These are phyloP conservation scores for Stachybotrys echinatus DNA, from an alignment of 2,329 filamentous ascomycete genomes.

Conservation along the genomic window DNA sequence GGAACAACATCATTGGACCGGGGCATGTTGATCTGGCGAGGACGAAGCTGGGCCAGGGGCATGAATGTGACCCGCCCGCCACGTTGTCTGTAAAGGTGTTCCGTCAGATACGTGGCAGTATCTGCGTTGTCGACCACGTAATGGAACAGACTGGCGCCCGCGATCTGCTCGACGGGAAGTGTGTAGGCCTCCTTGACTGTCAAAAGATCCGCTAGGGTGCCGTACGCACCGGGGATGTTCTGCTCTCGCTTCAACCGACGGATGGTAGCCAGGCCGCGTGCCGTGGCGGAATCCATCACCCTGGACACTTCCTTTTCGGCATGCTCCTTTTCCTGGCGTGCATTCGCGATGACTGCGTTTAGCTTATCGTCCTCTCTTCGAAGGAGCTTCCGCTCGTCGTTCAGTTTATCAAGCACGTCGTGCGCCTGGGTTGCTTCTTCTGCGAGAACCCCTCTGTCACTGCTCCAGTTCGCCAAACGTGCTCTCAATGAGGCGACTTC, in stretches of 20 bases:
- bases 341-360: conserved; percentile 69
- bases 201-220: conserved; percentile 89
- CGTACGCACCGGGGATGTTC: conserved; percentile 81
- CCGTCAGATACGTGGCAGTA: conserved; percentile 77
- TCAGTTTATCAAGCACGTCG: conserved; percentile 70
- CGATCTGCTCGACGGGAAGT: conserved; percentile 86
- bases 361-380: conserved; percentile 88
- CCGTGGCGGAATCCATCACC: conserved; percentile 85
- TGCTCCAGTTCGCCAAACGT: conserved; percentile 73
- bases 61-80: conserved; percentile 91
- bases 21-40: conserved; percentile 69
- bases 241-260: conserved; percentile 74
- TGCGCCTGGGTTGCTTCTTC: conserved; percentile 73
- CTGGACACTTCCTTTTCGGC: conserved; percentile 74
- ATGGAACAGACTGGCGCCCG: conserved; percentile 88
- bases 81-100: conserved; percentile 71
- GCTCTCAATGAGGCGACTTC: conserved; percentile 67
- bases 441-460: conserved; percentile 65
- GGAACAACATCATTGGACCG: conserved; percentile 83
- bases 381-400: conserved; percentile 82
- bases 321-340: conserved; percentile 68
- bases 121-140: conserved; percentile 91
- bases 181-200: conserved; percentile 80
- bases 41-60: conserved; percentile 77
- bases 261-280: conserved; percentile 80